A percentile compares a stretch with the other conserved stretches of the same genome.
Conservation (phyloP, 2,329 filamentous ascomycete species). For the Xylariomycetidae sp. region DNA sequence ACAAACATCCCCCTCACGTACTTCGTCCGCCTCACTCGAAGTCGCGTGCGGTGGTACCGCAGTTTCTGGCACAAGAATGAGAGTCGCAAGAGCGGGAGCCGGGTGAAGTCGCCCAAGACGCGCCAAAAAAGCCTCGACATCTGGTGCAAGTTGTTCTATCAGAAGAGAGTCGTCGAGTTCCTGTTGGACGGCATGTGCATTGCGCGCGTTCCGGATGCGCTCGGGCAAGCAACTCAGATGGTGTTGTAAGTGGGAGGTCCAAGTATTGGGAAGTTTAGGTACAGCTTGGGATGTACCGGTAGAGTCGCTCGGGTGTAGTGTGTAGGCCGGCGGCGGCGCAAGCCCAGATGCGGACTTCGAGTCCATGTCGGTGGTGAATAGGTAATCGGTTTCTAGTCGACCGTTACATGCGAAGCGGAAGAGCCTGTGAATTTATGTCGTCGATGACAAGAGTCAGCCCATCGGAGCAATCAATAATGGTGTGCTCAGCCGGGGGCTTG, state of each 20-base stretch:
- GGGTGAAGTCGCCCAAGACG: conserved; percentile 29
- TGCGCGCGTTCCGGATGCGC: conserved; percentile 30
- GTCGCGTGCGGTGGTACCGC: conserved; percentile 28
- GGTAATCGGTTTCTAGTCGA: too few species aligned
- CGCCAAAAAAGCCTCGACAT: conserved; percentile 35
- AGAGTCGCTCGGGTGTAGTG: conserved; percentile 3
- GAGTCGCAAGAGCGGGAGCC: conserved; percentile 31
- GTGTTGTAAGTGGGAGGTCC: conserved; percentile 20
- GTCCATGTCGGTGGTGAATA: too few species aligned
- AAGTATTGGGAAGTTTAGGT: conserved; percentile 11
- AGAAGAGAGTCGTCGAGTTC: conserved; percentile 33
- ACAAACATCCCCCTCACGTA: conserved; percentile 22
- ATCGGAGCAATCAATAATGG: too few species aligned
- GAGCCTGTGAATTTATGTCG: too few species aligned
- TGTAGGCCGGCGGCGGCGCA: conserved; percentile 22
- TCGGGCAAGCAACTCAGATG: conserved; percentile 32
- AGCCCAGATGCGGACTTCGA: too few species aligned
- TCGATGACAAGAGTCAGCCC: too few species aligned
- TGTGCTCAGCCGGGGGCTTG: too few species aligned
- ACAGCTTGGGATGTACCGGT: conserved; percentile 4
- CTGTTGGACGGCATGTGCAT: conserved; percentile 27
- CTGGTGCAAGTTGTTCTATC: conserved; percentile 33
- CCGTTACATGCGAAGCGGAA: too few species aligned
- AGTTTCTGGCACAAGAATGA: conserved; percentile 38
- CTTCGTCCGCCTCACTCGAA: conserved; percentile 23